phyloP scores from a whole-genome alignment of 805 yeast species.

The Ogataea methylovora region DNA sequence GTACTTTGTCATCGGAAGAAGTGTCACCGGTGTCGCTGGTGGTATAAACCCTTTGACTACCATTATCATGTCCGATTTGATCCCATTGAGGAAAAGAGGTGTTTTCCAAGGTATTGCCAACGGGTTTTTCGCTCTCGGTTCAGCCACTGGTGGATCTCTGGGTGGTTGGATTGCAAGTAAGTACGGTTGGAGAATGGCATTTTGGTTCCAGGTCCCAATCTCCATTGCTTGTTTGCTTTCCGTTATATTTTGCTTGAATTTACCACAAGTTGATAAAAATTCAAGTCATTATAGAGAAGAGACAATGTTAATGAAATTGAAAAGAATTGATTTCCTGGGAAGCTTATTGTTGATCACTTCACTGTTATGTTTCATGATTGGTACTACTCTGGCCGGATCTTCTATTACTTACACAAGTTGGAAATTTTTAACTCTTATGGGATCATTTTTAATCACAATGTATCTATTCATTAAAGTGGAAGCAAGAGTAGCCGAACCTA shows the following conservation, averaged over 20 bases:
- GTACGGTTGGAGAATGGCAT: conserved; percentile 62
- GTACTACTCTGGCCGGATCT: conserved; percentile 1
- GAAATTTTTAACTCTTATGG: background rate
- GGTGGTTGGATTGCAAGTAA: conserved; percentile 51
- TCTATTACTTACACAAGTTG: background rate
- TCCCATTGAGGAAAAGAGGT: conserved; percentile 77
- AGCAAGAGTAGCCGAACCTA: conserved; percentile 49
- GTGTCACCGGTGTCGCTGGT: conserved; percentile 86
- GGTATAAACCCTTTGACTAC: conserved; percentile 76
- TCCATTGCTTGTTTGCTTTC: conserved; percentile 30
- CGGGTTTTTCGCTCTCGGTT: conserved; percentile 72
- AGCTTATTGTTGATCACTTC: conserved; percentile 1
- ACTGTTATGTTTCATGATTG: conserved; percentile 1
- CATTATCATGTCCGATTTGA: conserved; percentile 70
- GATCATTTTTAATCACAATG: background rate
- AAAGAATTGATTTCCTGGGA: conserved; percentile 42
- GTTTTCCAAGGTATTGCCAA: conserved; percentile 82
- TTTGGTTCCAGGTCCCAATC: conserved; percentile 48
- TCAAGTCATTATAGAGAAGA: conserved; percentile 23
- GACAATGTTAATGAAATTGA: conserved; percentile 36
- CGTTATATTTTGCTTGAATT: conserved; percentile 30
- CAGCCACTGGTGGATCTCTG: conserved; percentile 61
- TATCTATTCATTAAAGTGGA: conserved; percentile 25
- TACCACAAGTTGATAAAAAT: conserved; percentile 38
- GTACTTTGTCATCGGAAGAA: conserved; percentile 46